Evolutionary conservation across 352 stramenopile genomes (phyloP).

Genomic region (Phytophthora syringae): DNA sequence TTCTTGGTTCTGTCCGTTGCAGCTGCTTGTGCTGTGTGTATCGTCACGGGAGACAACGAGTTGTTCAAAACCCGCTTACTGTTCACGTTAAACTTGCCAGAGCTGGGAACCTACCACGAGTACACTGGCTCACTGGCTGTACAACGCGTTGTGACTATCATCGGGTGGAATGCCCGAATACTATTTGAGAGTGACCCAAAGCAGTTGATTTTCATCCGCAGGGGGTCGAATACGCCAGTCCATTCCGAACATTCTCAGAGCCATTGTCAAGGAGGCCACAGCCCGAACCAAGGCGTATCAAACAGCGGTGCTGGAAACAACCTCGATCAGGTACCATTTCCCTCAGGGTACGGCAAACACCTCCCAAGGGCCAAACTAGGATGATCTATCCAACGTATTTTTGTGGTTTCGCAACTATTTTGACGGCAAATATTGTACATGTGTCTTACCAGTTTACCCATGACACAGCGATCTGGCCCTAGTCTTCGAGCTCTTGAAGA

Average conservation of each 20-base stretch:
- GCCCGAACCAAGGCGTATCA: background rate
- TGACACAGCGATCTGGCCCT: too few relatives aligned
- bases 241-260: constrained; percentile 27
- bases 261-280: background rate
- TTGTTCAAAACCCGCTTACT: constrained; percentile 26
- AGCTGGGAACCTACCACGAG: constrained; percentile 9
- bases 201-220: constrained; percentile 31
- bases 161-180: constrained; percentile 29
- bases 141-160: constrained; percentile 31
- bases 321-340: background rate
- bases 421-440: too few relatives aligned
- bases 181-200: constrained; percentile 17
- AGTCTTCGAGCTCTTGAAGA: too few relatives aligned
- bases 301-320: background rate
- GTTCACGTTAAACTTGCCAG: constrained; percentile 3
- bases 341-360: background rate
- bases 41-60: constrained; percentile 8
- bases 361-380: background rate
- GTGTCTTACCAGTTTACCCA: too few relatives aligned
- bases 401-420: too few relatives aligned
- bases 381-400: too few relatives aligned
- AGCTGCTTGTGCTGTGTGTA: constrained; percentile 5
- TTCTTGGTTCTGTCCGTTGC: constrained; percentile 14
- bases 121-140: constrained; percentile 16
- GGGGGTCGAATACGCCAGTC: constrained; percentile 26